Base-by-base conservation (phyloP, 768 basidiomycete species). In the Filobasidium floriforme region DNA sequence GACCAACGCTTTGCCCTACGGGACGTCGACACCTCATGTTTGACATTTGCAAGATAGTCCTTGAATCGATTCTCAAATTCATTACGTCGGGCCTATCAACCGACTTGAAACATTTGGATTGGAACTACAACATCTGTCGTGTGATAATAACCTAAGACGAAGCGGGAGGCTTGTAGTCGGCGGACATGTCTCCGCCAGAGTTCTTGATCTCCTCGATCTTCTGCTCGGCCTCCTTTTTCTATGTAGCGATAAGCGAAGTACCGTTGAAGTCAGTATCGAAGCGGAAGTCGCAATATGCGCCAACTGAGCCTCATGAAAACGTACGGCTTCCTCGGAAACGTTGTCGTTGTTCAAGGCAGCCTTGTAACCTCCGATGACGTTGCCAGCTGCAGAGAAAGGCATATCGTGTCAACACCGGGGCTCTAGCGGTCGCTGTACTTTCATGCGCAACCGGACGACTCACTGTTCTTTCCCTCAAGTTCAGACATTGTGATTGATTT, bases 341-440 rank as follows among this genome's bases (percentile, higher is more conserved):
- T n/a, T 51, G 24, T 57, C 54, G 54, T 57, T 57, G 54, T 28
- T 57, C 3, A 32, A 4, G 29, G 54, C 54, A 32, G 54, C 54
- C 54, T 57, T 57, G 54, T 57, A 57, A 19, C 54, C 54, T 57
- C 54, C 54, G 15, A 57, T 24, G 26, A 57, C 54, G 54, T 57
- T 57, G 54, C 54, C 54, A n/a, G 29, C 54, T 57, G 54, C 26
- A 6, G 24, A n/a, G n/a, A n/a, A 49, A 49, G 46, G 14, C 18
- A 15, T 3, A 14, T 15, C 46, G 46, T 49, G 6, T 49, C 15
- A 49, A 37, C 9, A 37, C 9, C 32, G 32, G 9, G 3, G 32
- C 32, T 3, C 32, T 37, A 4, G 9, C 32, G 9, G 46, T 44
- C 43, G 19, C 10, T 44, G 22, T 11, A 54, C 26, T 18, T n/a